Conservation (phyloP, 2,329 filamentous ascomycete species). For the Rutstroemia sp. region DNA sequence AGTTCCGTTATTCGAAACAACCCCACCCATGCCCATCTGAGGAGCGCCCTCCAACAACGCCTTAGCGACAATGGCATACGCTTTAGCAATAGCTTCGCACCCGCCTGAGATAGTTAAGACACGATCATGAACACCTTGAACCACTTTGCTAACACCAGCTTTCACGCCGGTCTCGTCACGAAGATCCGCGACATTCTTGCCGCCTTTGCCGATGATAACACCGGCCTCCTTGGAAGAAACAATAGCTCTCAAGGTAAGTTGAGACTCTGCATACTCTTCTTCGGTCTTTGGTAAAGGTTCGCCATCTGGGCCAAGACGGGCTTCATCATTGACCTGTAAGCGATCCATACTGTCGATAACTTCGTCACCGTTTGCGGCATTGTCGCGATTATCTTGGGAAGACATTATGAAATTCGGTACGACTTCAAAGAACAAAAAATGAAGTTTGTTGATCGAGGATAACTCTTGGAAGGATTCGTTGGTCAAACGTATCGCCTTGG, state of each 20-base stretch:
- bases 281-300: constrained; percentile 84
- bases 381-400: constrained; percentile 27
- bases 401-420: constrained; percentile 23
- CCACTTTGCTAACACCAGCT: constrained; percentile 97
- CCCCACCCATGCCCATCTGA: constrained; percentile 90
- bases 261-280: constrained; percentile 89
- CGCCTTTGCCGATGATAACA: constrained; percentile 97
- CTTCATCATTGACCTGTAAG: constrained; percentile 57
- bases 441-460: constrained; percentile 1
- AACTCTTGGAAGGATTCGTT: not conserved
- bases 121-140: constrained; percentile 93
- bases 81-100: constrained; percentile 80
- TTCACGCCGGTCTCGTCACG: constrained; percentile 97
- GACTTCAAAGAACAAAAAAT: not conserved
- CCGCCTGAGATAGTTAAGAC: constrained; percentile 92
- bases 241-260: constrained; percentile 91
- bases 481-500: too few species aligned
- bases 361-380: constrained; percentile 36
- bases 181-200: constrained; percentile 96
- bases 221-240: constrained; percentile 98
- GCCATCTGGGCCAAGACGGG: constrained; percentile 62
- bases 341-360: constrained; percentile 56
- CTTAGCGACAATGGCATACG: constrained; percentile 88
- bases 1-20: constrained; percentile 80
- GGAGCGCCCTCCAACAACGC: constrained; percentile 89